phyloP scores from a whole-genome alignment of 1,284 basidiomycete species.

The Leccinum pallidistipes region DNA sequence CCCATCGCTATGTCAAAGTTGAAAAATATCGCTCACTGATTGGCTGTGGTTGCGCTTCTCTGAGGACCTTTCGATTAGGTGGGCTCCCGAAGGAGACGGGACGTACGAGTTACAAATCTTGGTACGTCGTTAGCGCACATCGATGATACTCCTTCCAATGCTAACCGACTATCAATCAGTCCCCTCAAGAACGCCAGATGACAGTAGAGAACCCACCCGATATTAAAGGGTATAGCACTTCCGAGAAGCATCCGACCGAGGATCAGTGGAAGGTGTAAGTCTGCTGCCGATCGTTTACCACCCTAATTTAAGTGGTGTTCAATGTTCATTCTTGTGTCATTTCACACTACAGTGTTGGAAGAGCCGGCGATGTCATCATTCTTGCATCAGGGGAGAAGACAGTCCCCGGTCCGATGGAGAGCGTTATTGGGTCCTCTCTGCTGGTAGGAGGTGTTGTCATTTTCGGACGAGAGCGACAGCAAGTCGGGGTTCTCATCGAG shows the following conservation, averaged over 20 bases:
- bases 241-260: constrained; percentile 20
- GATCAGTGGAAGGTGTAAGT: constrained; percentile 19
- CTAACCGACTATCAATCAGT: constrained; percentile 8
- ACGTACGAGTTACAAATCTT: constrained; percentile 36
- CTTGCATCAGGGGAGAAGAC: constrained; percentile 35
- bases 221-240: constrained; percentile 22
- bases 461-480: constrained; percentile 41
- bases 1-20: not conserved
- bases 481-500: constrained; percentile 44
- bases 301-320: not conserved
- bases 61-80: constrained; percentile 22
- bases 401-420: constrained; percentile 35
- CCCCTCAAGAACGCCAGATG: constrained; percentile 16
- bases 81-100: constrained; percentile 31
- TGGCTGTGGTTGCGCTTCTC: constrained; percentile 36
- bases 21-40: constrained; percentile 9
- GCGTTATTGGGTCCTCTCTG: constrained; percentile 17
- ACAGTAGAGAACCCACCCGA: constrained; percentile 26
- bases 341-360: not conserved
- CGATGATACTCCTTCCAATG: not conserved
- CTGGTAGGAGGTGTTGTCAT: constrained; percentile 36
- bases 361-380: constrained; percentile 19
- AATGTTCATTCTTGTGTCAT: not conserved
- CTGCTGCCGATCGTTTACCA: not conserved
- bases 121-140: constrained; percentile 15